Conservation (phyloP, 1,139 yeast species). For the Hyphopichia buzzinii region DNA sequence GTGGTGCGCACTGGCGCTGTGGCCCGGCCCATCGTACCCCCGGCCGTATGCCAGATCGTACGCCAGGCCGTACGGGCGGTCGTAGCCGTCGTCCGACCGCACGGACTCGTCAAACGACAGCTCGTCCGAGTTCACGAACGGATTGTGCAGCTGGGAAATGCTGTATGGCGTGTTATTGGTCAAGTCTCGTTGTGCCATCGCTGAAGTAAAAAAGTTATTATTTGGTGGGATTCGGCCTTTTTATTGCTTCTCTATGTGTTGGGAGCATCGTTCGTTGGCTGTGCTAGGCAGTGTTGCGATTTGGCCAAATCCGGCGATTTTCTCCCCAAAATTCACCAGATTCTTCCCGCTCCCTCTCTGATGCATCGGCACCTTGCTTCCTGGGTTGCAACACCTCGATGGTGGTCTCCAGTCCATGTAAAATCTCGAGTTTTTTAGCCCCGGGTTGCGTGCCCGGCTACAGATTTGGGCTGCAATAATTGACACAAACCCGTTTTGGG, state of each 20-base stretch:
- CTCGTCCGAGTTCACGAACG: neutral
- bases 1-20: neutral
- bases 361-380: too few relatives aligned
- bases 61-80: neutral
- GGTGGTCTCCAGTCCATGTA: too few relatives aligned
- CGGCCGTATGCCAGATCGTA: neutral
- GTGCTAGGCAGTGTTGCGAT: neutral
- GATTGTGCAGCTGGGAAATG: neutral
- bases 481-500: too few relatives aligned
- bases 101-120: neutral
- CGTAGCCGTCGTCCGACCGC: neutral
- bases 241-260: too few relatives aligned
- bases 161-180: slow-evolving; percentile 27
- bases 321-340: too few relatives aligned
- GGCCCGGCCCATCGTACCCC: neutral
- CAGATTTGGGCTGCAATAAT: too few relatives aligned
- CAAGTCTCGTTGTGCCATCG: slow-evolving; percentile 36
- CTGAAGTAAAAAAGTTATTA: neutral
- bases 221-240: neutral
- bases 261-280: neutral
- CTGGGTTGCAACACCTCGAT: too few relatives aligned
- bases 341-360: too few relatives aligned
- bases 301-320: too few relatives aligned
- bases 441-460: too few relatives aligned
- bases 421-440: too few relatives aligned